Evolutionary conservation across 2,329 filamentous ascomycete species (phyloP), one percentile per base, ranked within the genome.

Genomic region (Aspergillus felis): DNA sequence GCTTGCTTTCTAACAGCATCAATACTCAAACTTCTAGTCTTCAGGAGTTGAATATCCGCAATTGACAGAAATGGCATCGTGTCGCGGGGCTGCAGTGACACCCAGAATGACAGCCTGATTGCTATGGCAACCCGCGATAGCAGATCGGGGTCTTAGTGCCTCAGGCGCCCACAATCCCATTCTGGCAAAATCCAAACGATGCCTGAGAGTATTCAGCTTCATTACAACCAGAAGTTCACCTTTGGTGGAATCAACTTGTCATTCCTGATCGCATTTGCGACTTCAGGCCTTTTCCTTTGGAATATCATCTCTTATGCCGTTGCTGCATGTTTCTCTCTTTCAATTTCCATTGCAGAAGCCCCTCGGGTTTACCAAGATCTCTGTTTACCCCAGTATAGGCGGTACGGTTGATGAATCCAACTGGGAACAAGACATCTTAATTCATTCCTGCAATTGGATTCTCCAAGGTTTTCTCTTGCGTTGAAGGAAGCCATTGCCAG

Each of bases 91-190:
- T 35, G 29, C 27, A 17, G n/a, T 24, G 12, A 48, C 47, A 32
- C 9, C 24, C 24, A 50, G 41, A 29, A 25, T 41, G 38, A 24
- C 49, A 41, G 53, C 42, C 41, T 44, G 28, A 69, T 70, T 67
- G 68, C 68, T 59, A 66, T 70, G 64, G 68, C 67, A 71, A 71
- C 68, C 50, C 38, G 2, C 29, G 25, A 25, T 48, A 41, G 53
- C 44, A 46, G 50, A 52, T 50, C 35, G 47, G 50, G 44, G 55
- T 41, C 38, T 49, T 27, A 32, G 55, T 53, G 62, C 63, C 64
- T 66, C 32, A 66, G 64, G 62, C 63, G 44, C 20, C 14, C 3
- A 41, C 2, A 50, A n/a, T 59, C 66, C 65, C 47, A 51, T 66
- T 63, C 44, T 44, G 66, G 65, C 28, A 68, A 67, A 66, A 66